Percentiles rank a stretch among this genome's conserved stretches.
Conservation (phyloP, 2,329 filamentous ascomycete species). For the Bipolaris sorokiniana region DNA sequence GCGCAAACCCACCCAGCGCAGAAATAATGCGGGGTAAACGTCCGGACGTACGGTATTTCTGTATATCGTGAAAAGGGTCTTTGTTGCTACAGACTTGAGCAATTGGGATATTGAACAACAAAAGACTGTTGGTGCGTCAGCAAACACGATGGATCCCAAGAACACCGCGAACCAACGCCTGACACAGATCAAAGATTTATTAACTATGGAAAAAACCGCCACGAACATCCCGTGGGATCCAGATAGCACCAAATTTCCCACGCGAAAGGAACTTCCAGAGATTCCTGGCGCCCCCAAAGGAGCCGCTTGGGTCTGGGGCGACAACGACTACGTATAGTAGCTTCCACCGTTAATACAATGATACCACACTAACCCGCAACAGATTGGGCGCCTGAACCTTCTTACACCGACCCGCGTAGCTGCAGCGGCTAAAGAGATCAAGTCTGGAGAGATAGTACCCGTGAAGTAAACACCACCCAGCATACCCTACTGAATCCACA, state of each 20-base stretch:
- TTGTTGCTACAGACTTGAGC: background rate
- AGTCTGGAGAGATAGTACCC: conserved; percentile 62
- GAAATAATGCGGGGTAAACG: conserved; percentile 11
- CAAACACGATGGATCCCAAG: conserved; percentile 44
- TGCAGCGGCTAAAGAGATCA: conserved; percentile 60
- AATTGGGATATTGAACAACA: background rate
- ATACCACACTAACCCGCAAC: conserved; percentile 8
- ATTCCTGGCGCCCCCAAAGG: conserved; percentile 60
- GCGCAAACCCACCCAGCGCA: background rate
- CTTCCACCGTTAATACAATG: no score
- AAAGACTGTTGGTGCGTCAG: background rate
- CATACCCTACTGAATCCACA: background rate
- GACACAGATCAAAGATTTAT: conserved; percentile 54
- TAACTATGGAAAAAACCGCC: conserved; percentile 55
- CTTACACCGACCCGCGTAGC: conserved; percentile 62
- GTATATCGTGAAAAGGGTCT: background rate
- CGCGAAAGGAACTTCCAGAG: conserved; percentile 59
- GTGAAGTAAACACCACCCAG: conserved; percentile 55
- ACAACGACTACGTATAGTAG: conserved; percentile 56
- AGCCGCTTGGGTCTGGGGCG: conserved; percentile 67
- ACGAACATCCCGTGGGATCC: conserved; percentile 62
- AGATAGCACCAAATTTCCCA: conserved; percentile 59
- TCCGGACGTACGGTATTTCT: background rate
- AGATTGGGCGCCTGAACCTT: conserved; percentile 61
- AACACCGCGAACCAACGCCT: conserved; percentile 45